These are phyloP conservation scores for Hura crepitans DNA, from an alignment of 441 rosid species.

Conservation along the genomic window DNA sequence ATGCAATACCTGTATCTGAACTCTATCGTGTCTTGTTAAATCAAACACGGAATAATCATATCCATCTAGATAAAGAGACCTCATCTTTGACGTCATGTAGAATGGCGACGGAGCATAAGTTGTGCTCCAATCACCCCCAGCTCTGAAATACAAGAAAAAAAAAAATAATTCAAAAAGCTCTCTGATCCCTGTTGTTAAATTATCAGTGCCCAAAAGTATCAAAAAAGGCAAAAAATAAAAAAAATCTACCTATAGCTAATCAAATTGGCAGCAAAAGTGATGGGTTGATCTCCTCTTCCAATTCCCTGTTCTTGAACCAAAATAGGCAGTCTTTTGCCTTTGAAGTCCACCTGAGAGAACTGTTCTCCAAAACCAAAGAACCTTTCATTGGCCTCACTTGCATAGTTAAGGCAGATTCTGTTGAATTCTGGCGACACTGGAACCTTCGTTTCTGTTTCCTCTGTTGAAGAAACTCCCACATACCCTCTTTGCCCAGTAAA, in stretches of 20 bases:
- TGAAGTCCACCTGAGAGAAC: conserved; percentile 65
- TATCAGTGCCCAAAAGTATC: not conserved
- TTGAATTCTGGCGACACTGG: conserved; percentile 35
- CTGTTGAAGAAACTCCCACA: conserved; percentile 31
- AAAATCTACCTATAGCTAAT: conserved; percentile 56
- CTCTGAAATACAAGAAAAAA: conserved; percentile 36
- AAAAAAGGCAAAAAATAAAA: too few relatives aligned
- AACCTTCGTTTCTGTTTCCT: conserved; percentile 30
- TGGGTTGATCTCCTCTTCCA: conserved; percentile 78
- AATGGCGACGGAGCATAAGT: conserved; percentile 83
- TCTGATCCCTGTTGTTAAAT: not conserved
- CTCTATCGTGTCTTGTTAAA: conserved; percentile 49
- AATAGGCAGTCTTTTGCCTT: conserved; percentile 64
- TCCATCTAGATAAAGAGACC: conserved; percentile 67
- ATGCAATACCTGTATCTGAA: conserved; percentile 58
- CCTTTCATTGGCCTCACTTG: conserved; percentile 53
- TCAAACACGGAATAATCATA: conserved; percentile 61
- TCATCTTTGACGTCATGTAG: conserved; percentile 66
- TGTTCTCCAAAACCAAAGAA: conserved; percentile 72
- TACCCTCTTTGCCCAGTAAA: conserved; percentile 38
- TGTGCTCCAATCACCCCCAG: conserved; percentile 73
- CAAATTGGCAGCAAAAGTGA: conserved; percentile 67
- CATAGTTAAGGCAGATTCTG: conserved; percentile 47
- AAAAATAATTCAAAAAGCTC: not conserved
- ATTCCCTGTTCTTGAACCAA: conserved; percentile 78